A percentile compares a stretch with the other conserved stretches of the same genome.
phyloP scores from a whole-genome alignment of 495 filamentous ascomycete genomes.

The Rostrohypoxylon terebratum region DNA sequence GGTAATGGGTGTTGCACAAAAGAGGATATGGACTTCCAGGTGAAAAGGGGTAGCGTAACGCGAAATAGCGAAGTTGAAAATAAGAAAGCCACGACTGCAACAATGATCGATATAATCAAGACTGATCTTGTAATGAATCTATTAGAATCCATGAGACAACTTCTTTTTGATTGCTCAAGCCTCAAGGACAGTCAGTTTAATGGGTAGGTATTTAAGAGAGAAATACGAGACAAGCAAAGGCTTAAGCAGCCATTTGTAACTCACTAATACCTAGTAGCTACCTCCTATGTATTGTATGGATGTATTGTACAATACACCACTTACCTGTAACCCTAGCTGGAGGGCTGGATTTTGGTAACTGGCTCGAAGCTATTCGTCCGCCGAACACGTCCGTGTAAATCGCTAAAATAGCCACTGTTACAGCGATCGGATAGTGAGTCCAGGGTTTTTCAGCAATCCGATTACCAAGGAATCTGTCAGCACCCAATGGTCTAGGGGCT shows the following conservation, averaged over 20 bases:
- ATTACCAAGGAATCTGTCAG: conserved; percentile 50
- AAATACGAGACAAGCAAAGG: conserved; percentile 2
- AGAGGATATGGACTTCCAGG: conserved; percentile 31
- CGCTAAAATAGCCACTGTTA: conserved; percentile 1
- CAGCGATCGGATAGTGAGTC: not conserved
- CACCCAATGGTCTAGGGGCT: conserved; percentile 8
- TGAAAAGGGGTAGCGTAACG: conserved; percentile 30
- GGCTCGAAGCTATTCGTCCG: not conserved
- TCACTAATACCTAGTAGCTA: not conserved
- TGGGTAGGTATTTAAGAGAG: not conserved
- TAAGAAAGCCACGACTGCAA: conserved; percentile 47
- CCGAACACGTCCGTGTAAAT: conserved; percentile 15
- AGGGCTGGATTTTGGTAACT: conserved; percentile 25
- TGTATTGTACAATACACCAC: too few species aligned
- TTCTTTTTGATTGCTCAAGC: not conserved
- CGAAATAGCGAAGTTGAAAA: conserved; percentile 31
- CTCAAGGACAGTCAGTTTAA: not conserved
- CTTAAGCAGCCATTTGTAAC: not conserved
- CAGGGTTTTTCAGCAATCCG: conserved; percentile 38
- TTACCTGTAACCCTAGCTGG: too few species aligned
- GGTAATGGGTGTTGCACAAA: conserved; percentile 18
- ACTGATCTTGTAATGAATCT: conserved; percentile 21
- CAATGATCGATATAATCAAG: conserved; percentile 36
- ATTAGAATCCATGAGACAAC: conserved; percentile 23
- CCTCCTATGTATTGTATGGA: too few species aligned